Conservation (phyloP, 495 filamentous ascomycete species). For the Penicillium arizonense region DNA sequence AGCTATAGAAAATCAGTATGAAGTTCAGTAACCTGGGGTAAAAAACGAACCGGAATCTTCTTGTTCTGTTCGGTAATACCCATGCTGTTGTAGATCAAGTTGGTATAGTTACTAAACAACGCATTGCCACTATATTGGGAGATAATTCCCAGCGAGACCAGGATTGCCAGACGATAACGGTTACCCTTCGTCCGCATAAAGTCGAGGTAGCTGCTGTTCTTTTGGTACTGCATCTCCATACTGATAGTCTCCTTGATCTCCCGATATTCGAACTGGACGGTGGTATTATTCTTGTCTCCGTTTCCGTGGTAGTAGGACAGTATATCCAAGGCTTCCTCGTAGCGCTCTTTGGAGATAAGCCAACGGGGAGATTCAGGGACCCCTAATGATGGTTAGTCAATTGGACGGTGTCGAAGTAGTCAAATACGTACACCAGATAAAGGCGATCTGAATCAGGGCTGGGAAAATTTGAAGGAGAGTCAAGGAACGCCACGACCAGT, state of each 20-base stretch:
- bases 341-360: slow-evolving; percentile 35
- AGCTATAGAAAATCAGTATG: slow-evolving; percentile 5
- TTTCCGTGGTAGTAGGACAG: slow-evolving; percentile 34
- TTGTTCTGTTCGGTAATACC: slow-evolving; percentile 48
- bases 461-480: slow-evolving; percentile 35
- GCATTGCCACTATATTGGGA: slow-evolving; percentile 67
- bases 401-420: background rate
- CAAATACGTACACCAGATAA: slow-evolving; percentile 33
- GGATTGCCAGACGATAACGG: slow-evolving; percentile 55
- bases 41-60: slow-evolving; percentile 39
- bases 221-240: slow-evolving; percentile 27
- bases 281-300: slow-evolving; percentile 17
- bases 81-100: slow-evolving; percentile 52
- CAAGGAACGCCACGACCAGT: slow-evolving; percentile 46
- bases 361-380: slow-evolving; percentile 45
- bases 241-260: slow-evolving; percentile 27
- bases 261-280: slow-evolving; percentile 26
- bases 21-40: background rate
- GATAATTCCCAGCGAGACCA: slow-evolving; percentile 53
- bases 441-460: slow-evolving; percentile 32
- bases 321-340: slow-evolving; percentile 33
- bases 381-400: slow-evolving; percentile 14
- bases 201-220: slow-evolving; percentile 41
- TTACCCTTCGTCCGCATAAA: slow-evolving; percentile 68
- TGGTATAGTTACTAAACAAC: slow-evolving; percentile 60